A percentile compares a stretch with the other conserved stretches of the same genome.
Conservation (phyloP, 2,329 filamentous ascomycete genomes). For the Fusarium chuoi region DNA sequence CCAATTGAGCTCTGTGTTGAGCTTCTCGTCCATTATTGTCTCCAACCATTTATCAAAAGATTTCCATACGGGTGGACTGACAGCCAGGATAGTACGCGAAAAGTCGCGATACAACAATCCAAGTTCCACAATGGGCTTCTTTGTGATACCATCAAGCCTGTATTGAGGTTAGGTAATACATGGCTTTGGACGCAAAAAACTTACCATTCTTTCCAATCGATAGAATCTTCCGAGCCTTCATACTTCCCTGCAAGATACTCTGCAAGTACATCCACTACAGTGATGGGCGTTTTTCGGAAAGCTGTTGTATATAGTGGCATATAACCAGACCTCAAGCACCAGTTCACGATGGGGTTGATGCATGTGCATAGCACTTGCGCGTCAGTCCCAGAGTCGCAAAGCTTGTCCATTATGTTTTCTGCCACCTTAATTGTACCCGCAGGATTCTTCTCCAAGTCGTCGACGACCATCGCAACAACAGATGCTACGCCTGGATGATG, state of each 20-base stretch:
- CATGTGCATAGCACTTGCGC: background rate
- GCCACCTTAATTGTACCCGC: background rate
- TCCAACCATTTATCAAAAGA: background rate
- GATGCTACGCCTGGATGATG: background rate
- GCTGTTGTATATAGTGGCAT: background rate
- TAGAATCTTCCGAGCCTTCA: background rate
- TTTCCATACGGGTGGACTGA: background rate
- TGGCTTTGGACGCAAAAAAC: background rate
- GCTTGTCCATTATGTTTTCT: background rate
- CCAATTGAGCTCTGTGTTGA: slow-evolving; percentile 1
- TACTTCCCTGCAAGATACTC: background rate
- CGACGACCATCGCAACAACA: background rate
- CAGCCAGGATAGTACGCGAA: background rate
- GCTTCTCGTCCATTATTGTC: background rate
- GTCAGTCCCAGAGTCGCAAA: background rate
- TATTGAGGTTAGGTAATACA: background rate
- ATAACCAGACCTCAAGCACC: slow-evolving; percentile 3
- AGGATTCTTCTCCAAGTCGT: background rate
- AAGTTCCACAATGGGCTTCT: background rate
- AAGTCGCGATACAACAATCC: background rate
- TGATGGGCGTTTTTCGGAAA: background rate
- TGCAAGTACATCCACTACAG: background rate
- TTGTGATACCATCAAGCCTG: background rate
- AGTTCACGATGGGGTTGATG: background rate
- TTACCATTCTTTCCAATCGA: slow-evolving; percentile 19